These are phyloP conservation scores for Kokia cookei DNA, from an alignment of 441 rosid genomes.

Conservation along the genomic window DNA sequence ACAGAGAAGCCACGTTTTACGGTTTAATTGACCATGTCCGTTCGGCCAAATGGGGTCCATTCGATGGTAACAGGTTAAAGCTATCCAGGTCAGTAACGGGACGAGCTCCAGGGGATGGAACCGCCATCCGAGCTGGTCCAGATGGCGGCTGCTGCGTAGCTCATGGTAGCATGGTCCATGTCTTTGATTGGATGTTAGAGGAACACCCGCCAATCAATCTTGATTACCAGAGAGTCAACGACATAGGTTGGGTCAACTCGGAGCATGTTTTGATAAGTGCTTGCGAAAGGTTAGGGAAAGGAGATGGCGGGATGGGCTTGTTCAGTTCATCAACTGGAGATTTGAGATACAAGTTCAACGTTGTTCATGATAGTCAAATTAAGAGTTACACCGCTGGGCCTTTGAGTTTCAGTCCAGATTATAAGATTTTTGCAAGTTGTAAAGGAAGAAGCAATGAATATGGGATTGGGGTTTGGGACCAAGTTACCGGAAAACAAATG, in stretches of 20 bases:
- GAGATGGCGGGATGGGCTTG: slow-evolving; percentile 95
- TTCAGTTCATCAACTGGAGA: slow-evolving; percentile 72
- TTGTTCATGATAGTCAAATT: slow-evolving; percentile 52
- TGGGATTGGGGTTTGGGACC: slow-evolving; percentile 98
- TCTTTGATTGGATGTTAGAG: slow-evolving; percentile 85
- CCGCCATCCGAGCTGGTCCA: slow-evolving; percentile 85
- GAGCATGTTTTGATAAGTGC: slow-evolving; percentile 64
- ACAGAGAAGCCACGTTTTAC: slow-evolving; percentile 76
- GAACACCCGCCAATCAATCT: slow-evolving; percentile 73
- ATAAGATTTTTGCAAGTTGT: slow-evolving; percentile 71
- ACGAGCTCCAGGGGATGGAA: slow-evolving; percentile 87
- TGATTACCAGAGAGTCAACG: slow-evolving; percentile 87
- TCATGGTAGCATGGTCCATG: slow-evolving; percentile 84
- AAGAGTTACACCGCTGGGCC: slow-evolving; percentile 94
- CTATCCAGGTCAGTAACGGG: slow-evolving; percentile 52
- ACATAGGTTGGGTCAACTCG: slow-evolving; percentile 68
- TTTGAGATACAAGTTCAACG: slow-evolving; percentile 66
- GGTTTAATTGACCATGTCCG: slow-evolving; percentile 81
- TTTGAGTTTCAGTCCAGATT: slow-evolving; percentile 56
- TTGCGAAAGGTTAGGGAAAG: slow-evolving; percentile 73
- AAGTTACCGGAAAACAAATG: slow-evolving; percentile 68
- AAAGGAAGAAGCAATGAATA: slow-evolving; percentile 90
- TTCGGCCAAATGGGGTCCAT: slow-evolving; percentile 73
- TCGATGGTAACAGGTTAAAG: slow-evolving; percentile 75
- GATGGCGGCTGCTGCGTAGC: slow-evolving; percentile 94